Conservation (phyloP, 495 filamentous ascomycete genomes). For the Podospora bellae-mahoneyi region DNA sequence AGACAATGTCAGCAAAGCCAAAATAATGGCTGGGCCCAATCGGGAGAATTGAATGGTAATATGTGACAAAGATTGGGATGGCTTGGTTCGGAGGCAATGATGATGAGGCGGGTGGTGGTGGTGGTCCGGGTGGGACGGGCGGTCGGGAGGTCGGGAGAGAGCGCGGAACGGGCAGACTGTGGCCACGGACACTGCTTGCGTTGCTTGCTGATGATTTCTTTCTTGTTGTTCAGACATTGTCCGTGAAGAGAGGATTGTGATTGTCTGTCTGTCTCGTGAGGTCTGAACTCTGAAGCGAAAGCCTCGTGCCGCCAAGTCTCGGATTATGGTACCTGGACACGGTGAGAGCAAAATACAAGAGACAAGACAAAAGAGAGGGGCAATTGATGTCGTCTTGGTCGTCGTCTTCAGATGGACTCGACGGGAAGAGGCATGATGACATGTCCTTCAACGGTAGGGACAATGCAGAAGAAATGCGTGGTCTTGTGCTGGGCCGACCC, state of each 20-base stretch:
- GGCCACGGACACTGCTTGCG: not conserved
- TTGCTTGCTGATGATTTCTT: not conserved
- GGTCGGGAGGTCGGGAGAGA: not conserved
- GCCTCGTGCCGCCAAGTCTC: not conserved
- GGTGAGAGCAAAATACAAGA: not conserved
- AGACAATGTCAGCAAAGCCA: not conserved
- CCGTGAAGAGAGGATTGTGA: not conserved
- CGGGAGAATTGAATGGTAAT: not conserved
- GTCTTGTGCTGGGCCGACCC: constrained; percentile 6
- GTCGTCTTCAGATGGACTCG: not conserved
- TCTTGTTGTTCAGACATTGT: not conserved
- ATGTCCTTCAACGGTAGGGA: not conserved
- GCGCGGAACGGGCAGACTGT: not conserved
- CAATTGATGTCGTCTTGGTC: not conserved
- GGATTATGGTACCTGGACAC: not conserved
- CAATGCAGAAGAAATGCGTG: not conserved
- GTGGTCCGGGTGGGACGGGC: not conserved
- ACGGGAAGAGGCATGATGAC: not conserved
- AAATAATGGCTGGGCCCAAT: not conserved
- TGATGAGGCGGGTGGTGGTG: not conserved
- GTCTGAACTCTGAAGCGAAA: not conserved
- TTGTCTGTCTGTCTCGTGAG: not conserved
- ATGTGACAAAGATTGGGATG: not conserved
- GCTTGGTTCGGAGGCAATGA: not conserved
- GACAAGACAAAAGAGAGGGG: not conserved